Percentiles rank a stretch among this genome's conserved stretches.
Conservation (phyloP, 441 rosid genomes). For the Adansonia grandidieri region DNA sequence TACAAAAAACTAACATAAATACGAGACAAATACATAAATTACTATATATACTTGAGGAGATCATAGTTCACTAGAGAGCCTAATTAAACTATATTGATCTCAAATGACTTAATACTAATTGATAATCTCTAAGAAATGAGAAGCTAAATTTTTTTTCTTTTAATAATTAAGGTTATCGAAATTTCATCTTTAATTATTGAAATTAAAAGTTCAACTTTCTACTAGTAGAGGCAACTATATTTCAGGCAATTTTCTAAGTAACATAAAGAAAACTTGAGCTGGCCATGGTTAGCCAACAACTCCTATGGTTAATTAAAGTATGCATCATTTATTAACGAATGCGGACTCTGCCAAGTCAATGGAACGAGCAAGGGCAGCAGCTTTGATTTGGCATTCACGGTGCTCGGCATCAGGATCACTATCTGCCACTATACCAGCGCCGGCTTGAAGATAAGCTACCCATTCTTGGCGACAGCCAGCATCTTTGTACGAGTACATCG, state of each 20-base stretch:
- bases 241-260: background rate
- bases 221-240: background rate
- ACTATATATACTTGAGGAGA: too few relatives aligned
- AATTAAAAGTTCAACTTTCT: background rate
- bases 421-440: constrained; percentile 75
- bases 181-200: background rate
- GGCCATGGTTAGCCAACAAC: background rate
- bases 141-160: background rate
- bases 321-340: constrained; percentile 43
- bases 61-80: too few relatives aligned
- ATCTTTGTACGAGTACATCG: constrained; percentile 63
- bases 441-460: constrained; percentile 81
- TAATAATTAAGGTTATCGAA: background rate
- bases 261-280: background rate
- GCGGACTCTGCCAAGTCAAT: constrained; percentile 81
- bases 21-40: too few relatives aligned
- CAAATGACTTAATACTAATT: too few relatives aligned
- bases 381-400: constrained; percentile 69
- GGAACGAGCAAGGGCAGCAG: constrained; percentile 77
- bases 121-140: background rate
- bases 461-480: constrained; percentile 59
- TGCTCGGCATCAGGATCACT: constrained; percentile 72
- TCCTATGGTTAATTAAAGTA: background rate
- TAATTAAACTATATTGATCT: too few relatives aligned
- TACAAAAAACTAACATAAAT: too few relatives aligned